Base-by-base conservation (phyloP, 495 filamentous ascomycete genomes). In the Penicillium crystallinum region DNA sequence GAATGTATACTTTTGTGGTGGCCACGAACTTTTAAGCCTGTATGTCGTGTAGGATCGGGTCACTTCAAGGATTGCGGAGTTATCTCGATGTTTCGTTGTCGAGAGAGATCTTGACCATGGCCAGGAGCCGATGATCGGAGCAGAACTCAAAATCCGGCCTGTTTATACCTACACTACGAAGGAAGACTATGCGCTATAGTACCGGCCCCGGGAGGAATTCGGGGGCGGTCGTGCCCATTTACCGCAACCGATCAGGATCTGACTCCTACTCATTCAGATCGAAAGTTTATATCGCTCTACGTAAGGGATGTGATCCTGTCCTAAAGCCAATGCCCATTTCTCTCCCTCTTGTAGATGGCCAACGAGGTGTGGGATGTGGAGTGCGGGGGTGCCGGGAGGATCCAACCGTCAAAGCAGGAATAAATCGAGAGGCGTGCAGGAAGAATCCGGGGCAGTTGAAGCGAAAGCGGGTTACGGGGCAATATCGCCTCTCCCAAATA, bases 381-480 rank as follows among this genome's bases (percentile, higher is more conserved):
- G 53, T 52, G 31, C 8, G 52, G 52, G 51, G 49, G 45, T 31
- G 21, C 34, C 46, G 36, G 38, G 29, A 49, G 22, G 43, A 49
- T 49, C 43, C 29, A 54, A 54, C 37, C 23, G 31, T 46, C 43
- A 46, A n/a, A 46, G 2, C 6, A 4, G 17, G 18, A 30, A 4
- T 29, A 37, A 17, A 14, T 37, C 31, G 27, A 31, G 19, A 22
- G 29, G 6, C 14, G 9, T 36, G 44, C 21, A 46, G 31, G 45
- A 48, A 48, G 23, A 48, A 48, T 37, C 34, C 46, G 22, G 46
- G n/a, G 46, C 23, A 38, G 23, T 18, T 12, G 33, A 35, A n/a
- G 6, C 17, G 34, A 17, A 17, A 25, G 15, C n/a, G 33, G 45
- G 12, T 29, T 25, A 35, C 31, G 44, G 31, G 19, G 12, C 7